Conservation (phyloP, 164 flowering plant genomes). For the Paratinospora sagittata region DNA sequence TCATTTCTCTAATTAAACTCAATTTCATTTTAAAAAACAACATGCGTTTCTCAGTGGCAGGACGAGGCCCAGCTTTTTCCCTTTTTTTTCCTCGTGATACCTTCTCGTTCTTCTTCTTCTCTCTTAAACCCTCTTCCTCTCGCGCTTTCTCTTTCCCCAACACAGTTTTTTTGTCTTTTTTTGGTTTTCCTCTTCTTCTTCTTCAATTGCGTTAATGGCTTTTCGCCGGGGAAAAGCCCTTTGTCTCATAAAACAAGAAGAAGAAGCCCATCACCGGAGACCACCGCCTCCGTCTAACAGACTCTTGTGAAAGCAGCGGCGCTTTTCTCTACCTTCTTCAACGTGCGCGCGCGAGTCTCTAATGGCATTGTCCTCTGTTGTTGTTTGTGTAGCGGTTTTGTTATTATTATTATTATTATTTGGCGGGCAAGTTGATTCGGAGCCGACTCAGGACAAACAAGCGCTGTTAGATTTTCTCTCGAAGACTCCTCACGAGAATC, state of each 20-base stretch:
- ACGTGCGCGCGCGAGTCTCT: too few species aligned
- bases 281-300: background rate
- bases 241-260: background rate
- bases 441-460: conserved; percentile 65
- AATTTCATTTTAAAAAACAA: too few species aligned
- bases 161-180: background rate
- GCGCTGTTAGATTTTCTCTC: conserved; percentile 59
- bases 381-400: background rate
- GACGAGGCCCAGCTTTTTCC: background rate
- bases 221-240: conserved; percentile 5
- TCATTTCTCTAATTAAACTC: too few species aligned
- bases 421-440: conserved; percentile 29
- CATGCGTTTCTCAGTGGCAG: too few species aligned
- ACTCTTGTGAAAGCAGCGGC: background rate
- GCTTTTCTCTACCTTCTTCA: background rate
- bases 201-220: conserved; percentile 5
- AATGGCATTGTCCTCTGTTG: conserved; percentile 27
- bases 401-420: background rate
- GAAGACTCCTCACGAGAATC: conserved; percentile 40
- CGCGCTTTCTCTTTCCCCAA: background rate
- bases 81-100: conserved; percentile 17
- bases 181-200: conserved; percentile 17
- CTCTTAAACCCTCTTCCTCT: too few species aligned
- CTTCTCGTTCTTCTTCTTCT: background rate
- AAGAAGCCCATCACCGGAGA: background rate